Base-by-base conservation (phyloP, 2,329 filamentous ascomycete genomes). In the Calonectria ilicicola region DNA sequence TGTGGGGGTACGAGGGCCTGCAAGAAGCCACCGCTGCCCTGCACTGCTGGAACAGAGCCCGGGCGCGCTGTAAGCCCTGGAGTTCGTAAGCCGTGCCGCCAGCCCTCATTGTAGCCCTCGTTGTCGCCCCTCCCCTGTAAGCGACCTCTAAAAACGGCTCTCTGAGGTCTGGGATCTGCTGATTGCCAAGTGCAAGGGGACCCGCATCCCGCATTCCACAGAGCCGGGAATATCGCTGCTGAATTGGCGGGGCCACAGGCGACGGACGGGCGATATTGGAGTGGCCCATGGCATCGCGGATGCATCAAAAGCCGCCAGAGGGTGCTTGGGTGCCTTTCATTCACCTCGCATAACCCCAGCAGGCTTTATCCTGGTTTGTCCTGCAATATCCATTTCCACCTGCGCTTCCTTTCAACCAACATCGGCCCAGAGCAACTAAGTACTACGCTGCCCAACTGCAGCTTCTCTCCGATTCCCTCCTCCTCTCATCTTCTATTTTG, bases 211-310 rank as follows among this genome's bases (percentile, higher is more conserved):
- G 66, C 66, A 63, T 69, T 40, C 66, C 66, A 49, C 66, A 27
- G 19, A 51, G 58, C 66, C 58, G 66, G 66, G 66, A 64, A 53
- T 49, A 69, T 60, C 66, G 56, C 66, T 69, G 66, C 66, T 64
- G 44, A 35, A 12, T 40, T 46, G 35, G 65, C 35, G 42, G 65
- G 42, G 65, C 51, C 27, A 51, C 65, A n/a, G 27, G 65, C 38
- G n/a, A 5, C n/a, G 29, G 56, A 60, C 46, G 46, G 58, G 58
- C 58, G 44, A 63, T 21, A 63, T 69, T 53, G 47, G 26, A 46
- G 42, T 38, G 38, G 58, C 38, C 58, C 42, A 63, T 69, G 51
- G 51, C 49, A 70, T 70, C 68, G 62, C 56, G 27, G 49, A 49
- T 27, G 40, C 29, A 40, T 49, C 56, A 60, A 46, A 58, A 62